phyloP scores from a whole-genome alignment of 208 protist genomes.

The Crithidia brevicula region DNA sequence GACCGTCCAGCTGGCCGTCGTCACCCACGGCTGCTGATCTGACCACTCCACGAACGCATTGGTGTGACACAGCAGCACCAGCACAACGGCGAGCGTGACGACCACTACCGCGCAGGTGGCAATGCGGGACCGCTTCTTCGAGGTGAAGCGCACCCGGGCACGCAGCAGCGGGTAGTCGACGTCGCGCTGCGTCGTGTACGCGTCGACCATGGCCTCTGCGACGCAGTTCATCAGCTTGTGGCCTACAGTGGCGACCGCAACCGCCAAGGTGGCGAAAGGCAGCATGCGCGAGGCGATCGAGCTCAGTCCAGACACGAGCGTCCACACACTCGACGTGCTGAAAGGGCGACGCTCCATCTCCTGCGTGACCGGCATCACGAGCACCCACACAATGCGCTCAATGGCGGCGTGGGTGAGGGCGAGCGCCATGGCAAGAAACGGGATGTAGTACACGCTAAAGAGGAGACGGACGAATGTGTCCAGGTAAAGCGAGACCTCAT shows the following conservation, averaged over 20 bases:
- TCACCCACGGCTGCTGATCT: constrained; percentile 37
- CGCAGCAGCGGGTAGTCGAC: constrained; percentile 82
- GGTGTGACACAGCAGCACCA: constrained; percentile 52
- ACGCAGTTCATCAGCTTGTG: constrained; percentile 82
- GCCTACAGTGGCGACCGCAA: constrained; percentile 64
- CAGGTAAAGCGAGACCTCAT: constrained; percentile 72
- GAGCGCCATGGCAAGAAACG: constrained; percentile 59
- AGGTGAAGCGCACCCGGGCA: constrained; percentile 57
- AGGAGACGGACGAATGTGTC: constrained; percentile 66
- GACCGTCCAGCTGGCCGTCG: constrained; percentile 24
- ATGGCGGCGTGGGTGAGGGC: constrained; percentile 83
- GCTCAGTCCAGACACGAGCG: constrained; percentile 60
- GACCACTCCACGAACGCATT: constrained; percentile 53
- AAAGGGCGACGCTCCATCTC: constrained; percentile 79
- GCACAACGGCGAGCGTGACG: constrained; percentile 22
- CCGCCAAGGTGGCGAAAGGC: constrained; percentile 68
- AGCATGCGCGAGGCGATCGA: constrained; percentile 58
- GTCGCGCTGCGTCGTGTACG: constrained; percentile 54
- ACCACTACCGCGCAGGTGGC: constrained; percentile 49
- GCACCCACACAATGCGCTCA: constrained; percentile 83
- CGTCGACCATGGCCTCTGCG: constrained; percentile 80
- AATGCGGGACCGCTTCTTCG: constrained; percentile 49
- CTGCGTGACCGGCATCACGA: constrained; percentile 81
- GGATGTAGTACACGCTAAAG: constrained; percentile 82
- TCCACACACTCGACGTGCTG: constrained; percentile 55